phyloP scores from a whole-genome alignment of 306 rosid genomes.

The Calophaca sinica region DNA sequence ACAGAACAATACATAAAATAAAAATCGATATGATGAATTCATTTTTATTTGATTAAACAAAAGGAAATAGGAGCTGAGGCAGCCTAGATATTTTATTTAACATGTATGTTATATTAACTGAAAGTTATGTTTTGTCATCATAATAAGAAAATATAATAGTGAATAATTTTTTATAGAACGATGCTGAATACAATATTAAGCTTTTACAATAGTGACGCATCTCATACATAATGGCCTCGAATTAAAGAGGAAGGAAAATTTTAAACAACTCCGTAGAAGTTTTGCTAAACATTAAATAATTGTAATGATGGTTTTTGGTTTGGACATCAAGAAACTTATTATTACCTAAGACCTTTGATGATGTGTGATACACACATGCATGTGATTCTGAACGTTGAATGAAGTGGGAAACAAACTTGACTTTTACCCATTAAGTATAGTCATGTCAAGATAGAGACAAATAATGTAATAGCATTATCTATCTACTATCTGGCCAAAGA shows the following conservation, averaged over 20 bases:
- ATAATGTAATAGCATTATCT: conserved; percentile 15
- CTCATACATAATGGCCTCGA: too few relatives aligned
- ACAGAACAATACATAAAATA: not conserved
- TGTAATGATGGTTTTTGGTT: not conserved
- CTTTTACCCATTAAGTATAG: conserved; percentile 38
- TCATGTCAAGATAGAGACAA: conserved; percentile 44
- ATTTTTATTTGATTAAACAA: conserved; percentile 12
- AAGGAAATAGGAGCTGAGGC: not conserved
- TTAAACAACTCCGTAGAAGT: too few relatives aligned
- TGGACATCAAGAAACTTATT: conserved; percentile 9
- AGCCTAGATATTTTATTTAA: not conserved
- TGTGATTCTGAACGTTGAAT: conserved; percentile 14
- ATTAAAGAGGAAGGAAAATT: too few relatives aligned
- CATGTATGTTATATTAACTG: too few relatives aligned
- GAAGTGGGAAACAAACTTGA: conserved; percentile 31
- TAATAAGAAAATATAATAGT: not conserved
- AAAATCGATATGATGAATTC: not conserved
- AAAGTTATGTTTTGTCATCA: too few relatives aligned
- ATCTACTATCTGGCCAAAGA: conserved; percentile 2
- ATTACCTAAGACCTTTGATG: conserved; percentile 16
- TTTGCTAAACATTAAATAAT: too few relatives aligned
- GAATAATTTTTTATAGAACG: too few relatives aligned
- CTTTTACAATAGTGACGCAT: conserved; percentile 26
- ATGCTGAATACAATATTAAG: conserved; percentile 36
- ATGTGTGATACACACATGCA: not conserved